Conservation (phyloP, 345 rosid species). For the Salix purpurea region DNA sequence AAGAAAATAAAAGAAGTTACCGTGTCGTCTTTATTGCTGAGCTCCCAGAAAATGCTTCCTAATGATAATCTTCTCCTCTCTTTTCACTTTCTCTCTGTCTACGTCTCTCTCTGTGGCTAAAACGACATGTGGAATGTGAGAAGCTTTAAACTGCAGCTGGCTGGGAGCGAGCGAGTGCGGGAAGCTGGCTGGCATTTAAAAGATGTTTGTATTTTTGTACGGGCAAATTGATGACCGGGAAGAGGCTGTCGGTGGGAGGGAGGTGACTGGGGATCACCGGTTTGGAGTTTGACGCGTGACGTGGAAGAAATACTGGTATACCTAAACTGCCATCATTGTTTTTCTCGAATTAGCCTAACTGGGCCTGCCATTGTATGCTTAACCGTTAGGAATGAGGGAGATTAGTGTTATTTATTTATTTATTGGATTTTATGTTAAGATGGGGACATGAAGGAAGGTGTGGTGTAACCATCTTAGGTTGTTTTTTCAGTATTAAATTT, state of each 20-base stretch:
- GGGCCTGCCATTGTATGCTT: background rate
- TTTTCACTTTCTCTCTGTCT: background rate
- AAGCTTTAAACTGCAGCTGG: background rate
- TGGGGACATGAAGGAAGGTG: constrained; percentile 1
- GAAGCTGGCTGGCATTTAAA: constrained; percentile 30
- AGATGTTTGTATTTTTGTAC: background rate
- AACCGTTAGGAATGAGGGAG: background rate
- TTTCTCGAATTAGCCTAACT: background rate
- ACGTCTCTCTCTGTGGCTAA: background rate
- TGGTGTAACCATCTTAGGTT: background rate
- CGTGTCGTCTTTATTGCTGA: background rate
- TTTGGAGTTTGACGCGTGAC: constrained; percentile 10
- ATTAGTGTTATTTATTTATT: background rate
- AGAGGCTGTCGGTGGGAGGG: constrained; percentile 32
- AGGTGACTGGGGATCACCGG: constrained; percentile 29
- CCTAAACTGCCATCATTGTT: constrained; percentile 24
- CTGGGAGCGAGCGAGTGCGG: constrained; percentile 11
- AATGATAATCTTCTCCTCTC: background rate
- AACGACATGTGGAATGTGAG: background rate
- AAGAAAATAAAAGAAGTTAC: constrained; percentile 1
- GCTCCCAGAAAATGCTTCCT: background rate
- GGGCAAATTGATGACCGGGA: constrained; percentile 9
- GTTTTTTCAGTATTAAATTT: background rate
- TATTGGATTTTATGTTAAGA: background rate
- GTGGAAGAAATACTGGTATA: constrained; percentile 16